Percentiles rank a stretch among this genome's conserved stretches.
phyloP scores from a whole-genome alignment of 2,329 filamentous ascomycete species.

The Fusarium pseudograminearum region DNA sequence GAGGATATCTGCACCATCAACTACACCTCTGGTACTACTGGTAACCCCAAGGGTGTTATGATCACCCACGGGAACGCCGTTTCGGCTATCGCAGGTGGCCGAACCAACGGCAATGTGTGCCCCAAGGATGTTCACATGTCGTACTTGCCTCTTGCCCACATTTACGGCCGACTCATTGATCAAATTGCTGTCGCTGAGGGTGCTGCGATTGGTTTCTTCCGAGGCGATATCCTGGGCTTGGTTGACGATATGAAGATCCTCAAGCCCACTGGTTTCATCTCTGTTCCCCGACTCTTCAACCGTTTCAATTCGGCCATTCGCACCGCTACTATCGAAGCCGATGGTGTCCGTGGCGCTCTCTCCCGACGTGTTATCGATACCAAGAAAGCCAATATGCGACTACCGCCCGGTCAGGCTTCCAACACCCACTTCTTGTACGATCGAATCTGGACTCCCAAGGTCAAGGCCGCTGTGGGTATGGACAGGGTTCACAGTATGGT shows the following conservation, averaged over 20 bases:
- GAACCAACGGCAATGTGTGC: conserved; percentile 65
- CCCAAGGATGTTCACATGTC: conserved; percentile 77
- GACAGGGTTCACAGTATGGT: conserved; percentile 80
- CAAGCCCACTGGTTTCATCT: conserved; percentile 84
- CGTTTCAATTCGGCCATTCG: conserved; percentile 88
- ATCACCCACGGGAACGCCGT: conserved; percentile 86
- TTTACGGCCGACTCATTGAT: conserved; percentile 88
- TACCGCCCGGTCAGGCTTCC: conserved; percentile 77
- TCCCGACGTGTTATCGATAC: conserved; percentile 82
- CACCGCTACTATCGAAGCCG: conserved; percentile 79
- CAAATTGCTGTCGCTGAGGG: conserved; percentile 79
- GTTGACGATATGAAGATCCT: conserved; percentile 93
- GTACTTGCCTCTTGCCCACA: conserved; percentile 94
- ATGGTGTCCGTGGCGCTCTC: conserved; percentile 83
- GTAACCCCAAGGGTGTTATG: conserved; percentile 84
- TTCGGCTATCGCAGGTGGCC: conserved; percentile 73
- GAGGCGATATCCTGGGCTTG: conserved; percentile 86
- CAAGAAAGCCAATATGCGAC: conserved; percentile 83
- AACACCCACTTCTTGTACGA: conserved; percentile 84
- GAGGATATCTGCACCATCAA: conserved; percentile 90
- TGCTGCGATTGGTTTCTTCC: conserved; percentile 88
- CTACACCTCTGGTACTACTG: conserved; percentile 89
- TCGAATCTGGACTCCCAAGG: conserved; percentile 91
- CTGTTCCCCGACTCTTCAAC: conserved; percentile 92
- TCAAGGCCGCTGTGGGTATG: conserved; percentile 84